Conservation (phyloP, 768 basidiomycete genomes). For the Russula virescens region DNA sequence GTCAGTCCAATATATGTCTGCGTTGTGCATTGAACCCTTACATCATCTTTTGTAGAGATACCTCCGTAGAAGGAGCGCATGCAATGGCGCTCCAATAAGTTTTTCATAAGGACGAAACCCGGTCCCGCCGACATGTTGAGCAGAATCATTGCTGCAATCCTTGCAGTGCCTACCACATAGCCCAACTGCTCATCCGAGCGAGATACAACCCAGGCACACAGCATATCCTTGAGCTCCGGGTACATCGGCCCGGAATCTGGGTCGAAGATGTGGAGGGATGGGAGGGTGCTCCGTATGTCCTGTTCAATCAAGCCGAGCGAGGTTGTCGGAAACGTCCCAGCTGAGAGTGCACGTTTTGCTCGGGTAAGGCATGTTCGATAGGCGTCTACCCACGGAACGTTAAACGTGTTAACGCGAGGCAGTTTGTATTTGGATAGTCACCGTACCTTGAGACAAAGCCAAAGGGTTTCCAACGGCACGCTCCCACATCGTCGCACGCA, state of each 20-base stretch:
- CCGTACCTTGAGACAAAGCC: slow-evolving; percentile 79
- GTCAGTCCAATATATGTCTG: not conserved
- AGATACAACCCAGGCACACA: slow-evolving; percentile 84
- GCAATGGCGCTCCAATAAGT: slow-evolving; percentile 80
- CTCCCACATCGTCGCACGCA: slow-evolving; percentile 79
- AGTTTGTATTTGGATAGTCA: slow-evolving; percentile 1
- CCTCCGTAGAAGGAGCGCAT: slow-evolving; percentile 82
- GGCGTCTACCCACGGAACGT: slow-evolving; percentile 44
- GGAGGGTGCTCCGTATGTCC: slow-evolving; percentile 70
- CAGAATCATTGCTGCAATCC: slow-evolving; percentile 80
- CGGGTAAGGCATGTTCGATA: slow-evolving; percentile 66
- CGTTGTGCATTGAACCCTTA: slow-evolving; percentile 38
- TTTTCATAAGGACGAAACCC: slow-evolving; percentile 79
- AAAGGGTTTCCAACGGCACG: slow-evolving; percentile 79
- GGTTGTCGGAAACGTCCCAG: slow-evolving; percentile 59
- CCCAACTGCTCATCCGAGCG: slow-evolving; percentile 78
- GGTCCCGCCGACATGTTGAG: slow-evolving; percentile 72
- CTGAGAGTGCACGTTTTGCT: slow-evolving; percentile 62
- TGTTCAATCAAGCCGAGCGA: slow-evolving; percentile 61
- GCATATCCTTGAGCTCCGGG: slow-evolving; percentile 73
- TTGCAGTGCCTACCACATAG: slow-evolving; percentile 63
- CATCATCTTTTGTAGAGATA: slow-evolving; percentile 64
- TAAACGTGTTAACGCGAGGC: not conserved
- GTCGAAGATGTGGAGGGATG: slow-evolving; percentile 74
- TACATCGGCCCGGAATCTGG: slow-evolving; percentile 73